A percentile compares a stretch with the other conserved stretches of the same genome.
Conservation (phyloP, 805 yeast genomes). For the Sugiyamaella smithiae region DNA sequence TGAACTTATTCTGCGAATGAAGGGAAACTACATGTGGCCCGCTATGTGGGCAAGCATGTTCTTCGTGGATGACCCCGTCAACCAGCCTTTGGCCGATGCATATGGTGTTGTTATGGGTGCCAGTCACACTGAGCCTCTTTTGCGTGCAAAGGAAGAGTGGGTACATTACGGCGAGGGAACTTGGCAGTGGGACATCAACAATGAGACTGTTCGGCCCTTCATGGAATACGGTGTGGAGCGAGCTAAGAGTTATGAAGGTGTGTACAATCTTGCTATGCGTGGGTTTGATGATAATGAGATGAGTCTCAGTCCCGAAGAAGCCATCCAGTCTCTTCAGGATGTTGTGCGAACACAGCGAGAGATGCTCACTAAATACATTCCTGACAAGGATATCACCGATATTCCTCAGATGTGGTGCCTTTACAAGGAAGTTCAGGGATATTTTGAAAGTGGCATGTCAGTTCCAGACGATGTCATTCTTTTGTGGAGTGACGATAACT, state of each 20-base stretch:
- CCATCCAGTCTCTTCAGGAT: constrained; percentile 11
- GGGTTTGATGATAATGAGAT: constrained; percentile 21
- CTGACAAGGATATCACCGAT: constrained; percentile 7
- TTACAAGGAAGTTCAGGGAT: constrained; percentile 21
- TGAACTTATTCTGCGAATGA: constrained; percentile 17
- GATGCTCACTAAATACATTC: constrained; percentile 4
- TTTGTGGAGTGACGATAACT: constrained; percentile 34
- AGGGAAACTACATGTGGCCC: constrained; percentile 21
- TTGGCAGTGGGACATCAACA: constrained; percentile 20
- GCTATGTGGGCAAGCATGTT: constrained; percentile 22
- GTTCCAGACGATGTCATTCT: constrained; percentile 27
- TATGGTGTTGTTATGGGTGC: constrained; percentile 22
- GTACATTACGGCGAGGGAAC: constrained; percentile 17
- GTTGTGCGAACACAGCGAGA: constrained; percentile 17
- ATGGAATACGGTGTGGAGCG: constrained; percentile 18
- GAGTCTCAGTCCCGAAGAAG: constrained; percentile 17
- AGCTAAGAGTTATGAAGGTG: constrained; percentile 17
- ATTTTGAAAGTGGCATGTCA: constrained; percentile 19
- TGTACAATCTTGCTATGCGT: constrained; percentile 20
- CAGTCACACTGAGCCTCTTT: constrained; percentile 21
- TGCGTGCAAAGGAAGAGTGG: constrained; percentile 22
- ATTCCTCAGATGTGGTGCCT: constrained; percentile 25
- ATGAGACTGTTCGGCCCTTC: constrained; percentile 12
- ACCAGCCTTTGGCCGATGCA: constrained; percentile 19
- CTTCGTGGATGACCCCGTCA: constrained; percentile 16